Conservation (phyloP, 78 protist species). For the Capsaspora owczarzaki region DNA sequence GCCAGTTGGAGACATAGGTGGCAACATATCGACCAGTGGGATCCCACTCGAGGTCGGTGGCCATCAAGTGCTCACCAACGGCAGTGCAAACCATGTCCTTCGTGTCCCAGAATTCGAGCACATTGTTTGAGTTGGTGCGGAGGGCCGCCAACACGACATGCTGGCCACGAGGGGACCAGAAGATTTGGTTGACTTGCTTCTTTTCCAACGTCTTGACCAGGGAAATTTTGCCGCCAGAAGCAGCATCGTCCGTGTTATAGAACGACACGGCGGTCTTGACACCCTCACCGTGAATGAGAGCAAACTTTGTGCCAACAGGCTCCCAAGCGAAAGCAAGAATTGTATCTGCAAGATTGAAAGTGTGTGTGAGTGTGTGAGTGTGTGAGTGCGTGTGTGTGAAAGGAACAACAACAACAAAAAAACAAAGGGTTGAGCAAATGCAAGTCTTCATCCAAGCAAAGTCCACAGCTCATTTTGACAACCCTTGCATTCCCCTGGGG, state of each 20-base stretch:
- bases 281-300: conserved; percentile 28
- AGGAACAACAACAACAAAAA: too few species aligned
- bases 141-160: conserved; percentile 16
- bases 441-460: too few species aligned
- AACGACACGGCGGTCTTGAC: background rate
- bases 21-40: conserved; percentile 86
- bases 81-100: conserved; percentile 37
- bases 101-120: conserved; percentile 64
- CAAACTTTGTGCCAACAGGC: conserved; percentile 34
- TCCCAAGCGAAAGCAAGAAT: conserved; percentile 45
- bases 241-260: conserved; percentile 8
- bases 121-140: conserved; percentile 8
- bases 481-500: too few species aligned
- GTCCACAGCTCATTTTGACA: too few species aligned
- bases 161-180: conserved; percentile 41
- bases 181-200: conserved; percentile 30
- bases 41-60: conserved; percentile 80
- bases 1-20: conserved; percentile 56
- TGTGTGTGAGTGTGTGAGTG: too few species aligned
- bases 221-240: too few species aligned
- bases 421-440: too few species aligned
- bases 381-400: too few species aligned
- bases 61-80: conserved; percentile 70
- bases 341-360: background rate
- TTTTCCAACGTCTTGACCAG: conserved; percentile 24